Conservation (phyloP, 441 rosid genomes). For the Viola pubescens region DNA sequence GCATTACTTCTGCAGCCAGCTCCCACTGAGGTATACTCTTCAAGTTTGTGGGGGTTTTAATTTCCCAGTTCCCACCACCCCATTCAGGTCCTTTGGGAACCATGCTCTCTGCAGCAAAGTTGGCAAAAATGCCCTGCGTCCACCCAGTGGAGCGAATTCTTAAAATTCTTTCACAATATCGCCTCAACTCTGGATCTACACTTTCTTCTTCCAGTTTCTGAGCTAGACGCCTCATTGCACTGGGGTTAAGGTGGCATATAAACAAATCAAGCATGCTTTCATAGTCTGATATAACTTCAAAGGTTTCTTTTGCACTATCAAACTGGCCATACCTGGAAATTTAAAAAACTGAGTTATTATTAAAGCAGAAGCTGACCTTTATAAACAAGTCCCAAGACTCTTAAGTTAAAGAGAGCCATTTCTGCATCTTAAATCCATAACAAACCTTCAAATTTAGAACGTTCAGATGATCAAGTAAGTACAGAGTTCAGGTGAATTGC, state of each 20-base stretch:
- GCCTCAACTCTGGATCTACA: constrained; percentile 79
- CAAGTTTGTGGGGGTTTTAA: constrained; percentile 73
- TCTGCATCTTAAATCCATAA: not conserved
- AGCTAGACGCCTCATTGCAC: constrained; percentile 98
- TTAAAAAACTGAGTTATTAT: constrained; percentile 17
- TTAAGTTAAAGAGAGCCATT: not conserved
- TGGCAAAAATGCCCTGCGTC: constrained; percentile 98
- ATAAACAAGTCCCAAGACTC: too few relatives aligned
- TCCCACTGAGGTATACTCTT: constrained; percentile 91
- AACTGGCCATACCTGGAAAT: constrained; percentile 88
- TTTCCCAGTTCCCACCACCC: constrained; percentile 99
- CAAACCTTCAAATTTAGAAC: not conserved
- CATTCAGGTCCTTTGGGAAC: constrained; percentile 98
- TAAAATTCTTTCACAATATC: constrained; percentile 87
- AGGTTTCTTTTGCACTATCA: constrained; percentile 93
- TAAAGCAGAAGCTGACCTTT: not conserved
- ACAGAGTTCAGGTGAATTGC: too few relatives aligned
- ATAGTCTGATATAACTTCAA: constrained; percentile 91
- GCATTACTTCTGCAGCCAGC: constrained; percentile 94
- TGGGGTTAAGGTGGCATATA: constrained; percentile 96
- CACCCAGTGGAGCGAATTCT: constrained; percentile 90
- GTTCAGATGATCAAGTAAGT: not conserved
- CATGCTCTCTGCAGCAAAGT: constrained; percentile 99
- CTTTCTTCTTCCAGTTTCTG: constrained; percentile 94
- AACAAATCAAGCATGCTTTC: constrained; percentile 95